Evolutionary conservation across 2,329 filamentous ascomycete genomes (phyloP), one percentile per base, ranked within the genome.

Genomic region (Stylonectria norvegica): DNA sequence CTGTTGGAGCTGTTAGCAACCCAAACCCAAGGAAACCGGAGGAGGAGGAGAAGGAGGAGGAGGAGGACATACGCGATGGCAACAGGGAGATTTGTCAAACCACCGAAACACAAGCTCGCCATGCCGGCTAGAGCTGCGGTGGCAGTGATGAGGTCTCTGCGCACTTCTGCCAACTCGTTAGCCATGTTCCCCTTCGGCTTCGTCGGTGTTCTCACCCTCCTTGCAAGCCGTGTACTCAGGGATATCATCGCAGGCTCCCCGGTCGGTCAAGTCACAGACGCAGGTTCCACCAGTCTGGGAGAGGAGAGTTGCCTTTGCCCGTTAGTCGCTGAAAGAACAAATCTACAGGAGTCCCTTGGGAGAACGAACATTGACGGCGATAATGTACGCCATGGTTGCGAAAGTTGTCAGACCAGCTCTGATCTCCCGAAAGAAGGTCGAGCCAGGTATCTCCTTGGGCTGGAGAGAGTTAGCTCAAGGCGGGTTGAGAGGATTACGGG

Each of bases 341-440:
- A n/a, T n/a, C n/a, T n/a, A n/a, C n/a, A n/a, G n/a, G n/a, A n/a
- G n/a, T n/a, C n/a, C n/a, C n/a, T n/a, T 3, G 14, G 12, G 10
- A 15, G 3, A 4, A 55, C 71, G 55, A 49, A 79, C 78, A 53
- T 83, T 83, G 48, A 83, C 81, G 7, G 84, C 83, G 58, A 93
- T 89, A 53, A 93, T 91, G 64, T 90, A 91, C 11, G 86, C 84
- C 86, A 89, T 89, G 3, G 84, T 85, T 39, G 84, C 82, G 59
- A 86, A 86, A 3, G 87, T 93, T 2, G 88, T 89, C 38, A 91
- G 62, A 2, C 87, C 88, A 20, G 87, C 88, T 19, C 87, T 81
- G 42, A 93, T 68, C 63, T 93, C 88, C 16, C 80, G 85, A 48
- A 87, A 81, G 62, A 91, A 89, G 44, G 75, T 81, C 23, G 85